Evolutionary conservation across 805 yeast species (phyloP), one percentile per base, ranked within the genome.

Genomic region (fission yeast (Schizosaccharomyces pombe)): DNA sequence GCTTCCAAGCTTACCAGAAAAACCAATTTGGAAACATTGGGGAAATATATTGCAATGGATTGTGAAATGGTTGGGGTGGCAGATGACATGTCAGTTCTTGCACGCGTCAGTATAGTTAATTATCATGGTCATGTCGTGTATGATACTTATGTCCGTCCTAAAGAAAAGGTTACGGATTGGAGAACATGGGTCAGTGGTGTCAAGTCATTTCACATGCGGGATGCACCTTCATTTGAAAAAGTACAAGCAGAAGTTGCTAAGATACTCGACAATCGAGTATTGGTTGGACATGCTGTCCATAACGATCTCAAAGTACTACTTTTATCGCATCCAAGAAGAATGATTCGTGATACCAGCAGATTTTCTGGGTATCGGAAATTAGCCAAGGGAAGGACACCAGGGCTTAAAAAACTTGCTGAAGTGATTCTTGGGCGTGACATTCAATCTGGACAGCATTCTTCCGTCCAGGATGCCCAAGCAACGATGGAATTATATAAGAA

Each of bases 31-130:
- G 49, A 43, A 6, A 60, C 73, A 47, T 69, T 78, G 0, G 95
- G 95, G 1, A 81, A 75, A 61, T 86, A 75, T 60, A 57, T 86
- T 1, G 85, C 95, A 1, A 76, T 87, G 57, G 97, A 87, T 66
- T 86, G 96, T 69, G 97, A 87, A 61, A 86, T 87, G 70, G 96
- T 87, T 1, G 95, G 95, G 9, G 80, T 82, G 1, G 95, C 95
- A 0, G 75, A 74, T 4, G 79, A 78, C 8, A 93, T 93, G 4
- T 78, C 85, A 4, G 89, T 79, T 1, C 69, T 87, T 14, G 96
- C 94, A 0, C 72, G 96, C 59, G 91, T 86, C 0, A 85, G 95
- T 0, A 69, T 87, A 11, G 95, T 87, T 2, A 85, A 87, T 63
- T 85, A 72, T 63, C 80, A 76, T 62, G 95, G 96, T 0, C 75